phyloP scores from a whole-genome alignment of 495 filamentous ascomycete genomes.

The Penicillium riverlandense region DNA sequence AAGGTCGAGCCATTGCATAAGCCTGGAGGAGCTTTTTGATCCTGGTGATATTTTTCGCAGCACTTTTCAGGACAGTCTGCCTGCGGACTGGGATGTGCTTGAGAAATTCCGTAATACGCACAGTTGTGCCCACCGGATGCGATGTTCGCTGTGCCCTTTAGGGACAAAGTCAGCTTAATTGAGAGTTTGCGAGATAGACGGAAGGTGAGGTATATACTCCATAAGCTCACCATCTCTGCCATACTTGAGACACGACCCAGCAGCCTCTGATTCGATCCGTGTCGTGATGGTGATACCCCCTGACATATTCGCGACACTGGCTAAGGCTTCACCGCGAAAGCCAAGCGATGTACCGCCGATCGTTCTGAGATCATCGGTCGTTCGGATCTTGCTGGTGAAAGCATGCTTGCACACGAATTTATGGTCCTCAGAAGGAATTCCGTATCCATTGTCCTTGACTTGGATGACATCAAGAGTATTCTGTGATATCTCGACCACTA shows the following conservation, averaged over 20 bases:
- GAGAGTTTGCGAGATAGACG: neutral
- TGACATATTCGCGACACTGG: conserved; percentile 66
- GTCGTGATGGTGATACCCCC: conserved; percentile 62
- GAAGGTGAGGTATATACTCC: conserved; percentile 22
- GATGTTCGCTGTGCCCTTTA: conserved; percentile 40
- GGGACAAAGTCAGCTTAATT: neutral
- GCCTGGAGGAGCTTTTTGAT: conserved; percentile 64
- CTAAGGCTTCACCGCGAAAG: conserved; percentile 83
- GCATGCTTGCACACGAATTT: conserved; percentile 58
- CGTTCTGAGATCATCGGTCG: conserved; percentile 59
- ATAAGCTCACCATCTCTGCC: conserved; percentile 42
- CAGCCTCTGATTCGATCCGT: conserved; percentile 59
- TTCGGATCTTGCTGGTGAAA: conserved; percentile 81
- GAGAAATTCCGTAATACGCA: conserved; percentile 63
- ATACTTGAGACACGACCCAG: conserved; percentile 49
- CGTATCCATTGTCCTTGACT: conserved; percentile 83
- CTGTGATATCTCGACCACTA: conserved; percentile 64
- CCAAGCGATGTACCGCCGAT: conserved; percentile 66
- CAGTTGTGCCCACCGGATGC: conserved; percentile 72
- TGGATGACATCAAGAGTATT: conserved; percentile 81
- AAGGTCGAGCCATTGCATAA: conserved; percentile 68
- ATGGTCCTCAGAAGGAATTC: conserved; percentile 68
- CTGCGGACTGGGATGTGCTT: conserved; percentile 66
- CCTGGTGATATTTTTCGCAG: conserved; percentile 51
- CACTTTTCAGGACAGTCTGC: conserved; percentile 55